Percentiles rank a stretch among this genome's conserved stretches.
phyloP scores from a whole-genome alignment of 306 rosid genomes.

The Medicago truncatula region MtrunA17r5.0-ANR NC_053044.1:53873501-53874000 shows the following conservation, averaged over 20 bases:
- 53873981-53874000: slow-evolving; percentile 86
- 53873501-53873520: slow-evolving; percentile 12
- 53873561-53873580: slow-evolving; percentile 22
- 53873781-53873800: slow-evolving; percentile 55
- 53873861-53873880: slow-evolving; percentile 48
- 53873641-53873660: slow-evolving; percentile 19
- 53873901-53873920: slow-evolving; percentile 42
- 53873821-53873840: slow-evolving; percentile 54
- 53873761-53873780: slow-evolving; percentile 34
- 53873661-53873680: slow-evolving; percentile 63
- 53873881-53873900: slow-evolving; percentile 27
- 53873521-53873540: background rate
- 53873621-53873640: slow-evolving; percentile 33
- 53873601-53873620: slow-evolving; percentile 25
- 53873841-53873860: slow-evolving; percentile 46
- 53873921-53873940: slow-evolving; percentile 48
- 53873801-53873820: slow-evolving; percentile 54
- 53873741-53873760: background rate
- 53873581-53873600: slow-evolving; percentile 27
- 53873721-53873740: background rate
- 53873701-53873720: background rate
- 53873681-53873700: slow-evolving; percentile 64
- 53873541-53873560: slow-evolving; percentile 32
- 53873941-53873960: slow-evolving; percentile 62
- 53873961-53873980: slow-evolving; percentile 53